These are phyloP conservation scores for Sarocladium oryzae DNA, from an alignment of 2,329 filamentous ascomycete genomes.

Conservation along the genomic window DNA sequence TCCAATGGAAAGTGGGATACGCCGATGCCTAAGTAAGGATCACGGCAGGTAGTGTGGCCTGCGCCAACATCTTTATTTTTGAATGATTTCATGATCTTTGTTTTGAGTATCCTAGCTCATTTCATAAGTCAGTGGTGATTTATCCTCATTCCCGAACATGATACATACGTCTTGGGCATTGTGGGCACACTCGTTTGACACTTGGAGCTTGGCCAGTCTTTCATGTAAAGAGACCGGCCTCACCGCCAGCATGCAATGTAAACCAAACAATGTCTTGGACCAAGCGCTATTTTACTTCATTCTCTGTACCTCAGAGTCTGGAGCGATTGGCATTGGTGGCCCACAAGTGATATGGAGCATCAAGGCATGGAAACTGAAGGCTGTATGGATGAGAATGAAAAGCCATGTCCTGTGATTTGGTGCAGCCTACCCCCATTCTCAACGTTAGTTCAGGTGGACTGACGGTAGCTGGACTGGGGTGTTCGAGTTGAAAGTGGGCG, in stretches of 20 bases:
- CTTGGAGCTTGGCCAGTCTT: not conserved
- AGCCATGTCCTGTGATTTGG: constrained; percentile 1
- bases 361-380: not conserved
- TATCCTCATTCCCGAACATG: no score
- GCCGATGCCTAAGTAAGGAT: no score
- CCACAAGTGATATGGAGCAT: not conserved
- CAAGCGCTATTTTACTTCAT: no score
- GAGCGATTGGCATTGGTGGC: not conserved
- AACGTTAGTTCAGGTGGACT: constrained; percentile 8
- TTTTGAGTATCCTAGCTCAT: no score
- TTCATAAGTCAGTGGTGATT: no score
- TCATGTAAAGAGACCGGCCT: not conserved
- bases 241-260: not conserved
- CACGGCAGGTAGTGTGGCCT: no score
- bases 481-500: not conserved
- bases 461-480: not conserved
- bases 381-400: not conserved
- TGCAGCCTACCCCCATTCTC: not conserved
- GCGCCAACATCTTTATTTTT: no score
- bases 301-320: not conserved
- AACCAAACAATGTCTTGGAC: not conserved
- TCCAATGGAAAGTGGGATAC: not conserved
- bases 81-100: no score
- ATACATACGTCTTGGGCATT: no score
- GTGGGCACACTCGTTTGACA: not conserved